phyloP scores from a whole-genome alignment of 1,284 basidiomycete genomes.

The Ganoderma sinense region DNA sequence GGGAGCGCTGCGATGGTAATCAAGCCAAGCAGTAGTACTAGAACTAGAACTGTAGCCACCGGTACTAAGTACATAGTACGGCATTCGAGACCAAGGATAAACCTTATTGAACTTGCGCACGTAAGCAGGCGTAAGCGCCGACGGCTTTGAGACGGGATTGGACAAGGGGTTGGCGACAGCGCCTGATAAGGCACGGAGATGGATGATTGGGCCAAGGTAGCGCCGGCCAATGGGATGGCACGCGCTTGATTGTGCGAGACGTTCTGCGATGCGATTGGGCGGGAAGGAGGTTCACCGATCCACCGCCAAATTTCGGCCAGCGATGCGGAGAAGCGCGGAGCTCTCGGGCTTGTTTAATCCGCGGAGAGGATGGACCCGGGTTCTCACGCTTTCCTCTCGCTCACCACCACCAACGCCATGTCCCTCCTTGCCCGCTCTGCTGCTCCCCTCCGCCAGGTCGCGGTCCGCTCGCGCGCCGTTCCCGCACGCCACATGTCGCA shows the following conservation, averaged over 20 bases:
- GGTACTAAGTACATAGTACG: too few relatives aligned
- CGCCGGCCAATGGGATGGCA: background rate
- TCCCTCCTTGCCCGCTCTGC: conserved; percentile 40
- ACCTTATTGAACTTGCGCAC: too few relatives aligned
- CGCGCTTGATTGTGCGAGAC: conserved; percentile 9
- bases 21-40: too few relatives aligned
- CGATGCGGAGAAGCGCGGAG: conserved; percentile 2
- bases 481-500: conserved; percentile 32
- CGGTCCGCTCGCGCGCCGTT: conserved; percentile 34
- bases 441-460: conserved; percentile 39
- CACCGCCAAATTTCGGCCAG: conserved; percentile 2
- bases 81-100: too few relatives aligned
- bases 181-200: background rate
- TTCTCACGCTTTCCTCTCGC: conserved; percentile 30
- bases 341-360: background rate
- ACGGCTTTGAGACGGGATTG: too few relatives aligned
- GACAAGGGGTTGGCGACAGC: background rate
- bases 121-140: too few relatives aligned
- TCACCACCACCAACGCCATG: conserved; percentile 34
- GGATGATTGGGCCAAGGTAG: background rate
- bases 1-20: too few relatives aligned
- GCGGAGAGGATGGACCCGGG: background rate
- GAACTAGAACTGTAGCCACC: too few relatives aligned
- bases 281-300: conserved; percentile 14
- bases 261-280: conserved; percentile 29